These are phyloP conservation scores for Epipyxis sp. DNA, from an alignment of 108 stramenopile genomes.

Conservation along the genomic window DNA sequence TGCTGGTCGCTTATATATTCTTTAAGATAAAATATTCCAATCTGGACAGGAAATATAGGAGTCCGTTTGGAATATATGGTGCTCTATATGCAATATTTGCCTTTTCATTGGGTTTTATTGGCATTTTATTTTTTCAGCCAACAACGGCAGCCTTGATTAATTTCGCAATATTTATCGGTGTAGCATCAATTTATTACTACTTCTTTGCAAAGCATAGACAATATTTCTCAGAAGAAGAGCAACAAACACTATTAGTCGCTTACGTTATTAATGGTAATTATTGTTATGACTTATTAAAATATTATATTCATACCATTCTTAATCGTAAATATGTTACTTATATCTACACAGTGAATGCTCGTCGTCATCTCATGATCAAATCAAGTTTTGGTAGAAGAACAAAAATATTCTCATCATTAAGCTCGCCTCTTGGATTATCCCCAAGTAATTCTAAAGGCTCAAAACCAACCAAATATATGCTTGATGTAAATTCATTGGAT, in stretches of 20 bases:
- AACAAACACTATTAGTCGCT: neutral
- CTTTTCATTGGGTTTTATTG: neutral
- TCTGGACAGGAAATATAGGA: neutral
- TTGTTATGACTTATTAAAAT: neutral
- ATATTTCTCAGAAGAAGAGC: neutral
- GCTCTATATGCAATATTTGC: neutral
- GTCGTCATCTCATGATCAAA: too few species aligned
- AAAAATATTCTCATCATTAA: too few species aligned
- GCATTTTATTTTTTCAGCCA: neutral
- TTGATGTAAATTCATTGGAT: too few species aligned
- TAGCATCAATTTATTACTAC: neutral
- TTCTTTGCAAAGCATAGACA: neutral
- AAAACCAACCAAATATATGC: too few species aligned
- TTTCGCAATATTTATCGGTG: neutral
- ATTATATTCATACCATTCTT: neutral
- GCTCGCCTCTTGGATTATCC: too few species aligned
- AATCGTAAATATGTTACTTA: too few species aligned
- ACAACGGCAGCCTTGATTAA: neutral
- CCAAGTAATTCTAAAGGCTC: too few species aligned
- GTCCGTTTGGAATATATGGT: neutral
- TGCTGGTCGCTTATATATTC: neutral
- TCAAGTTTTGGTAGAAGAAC: too few species aligned
- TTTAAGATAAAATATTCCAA: neutral
- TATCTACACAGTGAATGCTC: too few species aligned
- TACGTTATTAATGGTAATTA: neutral